A percentile compares a stretch with the other conserved stretches of the same genome.
Conservation (phyloP, 805 yeast species). For the Saturnispora diversa region DNA sequence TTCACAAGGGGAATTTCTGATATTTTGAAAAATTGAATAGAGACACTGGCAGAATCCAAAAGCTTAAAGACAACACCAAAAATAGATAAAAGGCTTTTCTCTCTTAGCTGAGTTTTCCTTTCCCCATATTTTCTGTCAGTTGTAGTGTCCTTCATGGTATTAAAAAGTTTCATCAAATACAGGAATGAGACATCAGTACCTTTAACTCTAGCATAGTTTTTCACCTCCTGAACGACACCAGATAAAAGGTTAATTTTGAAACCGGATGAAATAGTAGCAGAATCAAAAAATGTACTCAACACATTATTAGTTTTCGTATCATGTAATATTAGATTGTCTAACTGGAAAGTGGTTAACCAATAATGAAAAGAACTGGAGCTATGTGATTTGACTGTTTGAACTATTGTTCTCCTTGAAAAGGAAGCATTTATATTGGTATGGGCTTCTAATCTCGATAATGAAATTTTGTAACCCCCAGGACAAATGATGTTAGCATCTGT, state of each 20-base stretch:
- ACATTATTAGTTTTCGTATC: not conserved
- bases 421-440: constrained; percentile 11
- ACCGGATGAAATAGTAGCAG: constrained; percentile 8
- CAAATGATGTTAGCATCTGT: constrained; percentile 11
- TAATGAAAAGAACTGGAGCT: not conserved
- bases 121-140: too few relatives aligned
- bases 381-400: not conserved
- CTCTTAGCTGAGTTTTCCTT: too few relatives aligned
- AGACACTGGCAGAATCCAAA: constrained; percentile 20
- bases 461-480: constrained; percentile 6
- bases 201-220: constrained; percentile 11
- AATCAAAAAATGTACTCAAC: constrained; percentile 11
- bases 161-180: constrained; percentile 12
- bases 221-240: constrained; percentile 17
- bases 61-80: constrained; percentile 18
- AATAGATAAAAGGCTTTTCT: constrained; percentile 11
- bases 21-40: constrained; percentile 20
- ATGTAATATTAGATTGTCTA: constrained; percentile 7
- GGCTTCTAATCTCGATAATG: constrained; percentile 2
- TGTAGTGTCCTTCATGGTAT: not conserved
- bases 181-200: constrained; percentile 18
- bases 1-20: constrained; percentile 24
- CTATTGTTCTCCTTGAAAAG: constrained; percentile 2
- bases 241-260: constrained; percentile 16
- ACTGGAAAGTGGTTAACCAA: constrained; percentile 10